Conservation (phyloP, 768 basidiomycete genomes). For the Rhodotorula babjevae region DNA sequence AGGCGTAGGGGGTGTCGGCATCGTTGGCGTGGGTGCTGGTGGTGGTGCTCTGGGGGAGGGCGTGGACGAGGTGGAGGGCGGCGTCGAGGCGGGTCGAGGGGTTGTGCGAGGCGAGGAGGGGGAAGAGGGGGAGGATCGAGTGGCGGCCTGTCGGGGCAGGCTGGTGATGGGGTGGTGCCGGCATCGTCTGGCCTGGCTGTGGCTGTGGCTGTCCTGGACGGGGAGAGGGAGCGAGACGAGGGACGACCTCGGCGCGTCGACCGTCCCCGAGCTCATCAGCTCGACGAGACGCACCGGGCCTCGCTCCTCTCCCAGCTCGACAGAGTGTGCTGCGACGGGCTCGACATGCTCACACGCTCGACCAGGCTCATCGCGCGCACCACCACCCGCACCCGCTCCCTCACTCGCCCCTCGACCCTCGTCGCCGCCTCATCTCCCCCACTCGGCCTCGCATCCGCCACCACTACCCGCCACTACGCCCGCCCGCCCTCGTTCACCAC, state of each 20-base stretch:
- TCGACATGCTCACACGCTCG: too few species aligned
- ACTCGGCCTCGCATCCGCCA: background rate
- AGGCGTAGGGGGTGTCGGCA: conserved; percentile 80
- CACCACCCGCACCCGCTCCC: background rate
- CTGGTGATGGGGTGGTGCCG: background rate
- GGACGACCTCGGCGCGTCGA: background rate
- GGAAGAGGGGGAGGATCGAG: conserved; percentile 38
- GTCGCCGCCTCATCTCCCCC: too few species aligned
- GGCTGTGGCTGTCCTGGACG: too few species aligned
- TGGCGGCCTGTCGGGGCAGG: background rate
- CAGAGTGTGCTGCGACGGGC: too few species aligned
- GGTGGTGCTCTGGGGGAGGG: conserved; percentile 2
- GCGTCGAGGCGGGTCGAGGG: conserved; percentile 26
- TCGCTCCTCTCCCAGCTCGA: too few species aligned
- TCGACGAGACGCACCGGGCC: too few species aligned
- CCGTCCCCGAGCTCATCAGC: too few species aligned
- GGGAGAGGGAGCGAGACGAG: too few species aligned
- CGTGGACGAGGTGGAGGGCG: conserved; percentile 23
- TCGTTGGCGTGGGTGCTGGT: background rate
- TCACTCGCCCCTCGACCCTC: background rate
- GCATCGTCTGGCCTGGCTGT: background rate
- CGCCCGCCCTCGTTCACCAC: conserved; percentile 20
- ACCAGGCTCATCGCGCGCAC: too few species aligned
- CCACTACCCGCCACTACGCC: background rate
- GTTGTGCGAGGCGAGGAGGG: conserved; percentile 33